Percentiles rank a stretch among this genome's conserved stretches.
Conservation (phyloP, 208 protist genomes). For the Leishmania lainsoni region DNA sequence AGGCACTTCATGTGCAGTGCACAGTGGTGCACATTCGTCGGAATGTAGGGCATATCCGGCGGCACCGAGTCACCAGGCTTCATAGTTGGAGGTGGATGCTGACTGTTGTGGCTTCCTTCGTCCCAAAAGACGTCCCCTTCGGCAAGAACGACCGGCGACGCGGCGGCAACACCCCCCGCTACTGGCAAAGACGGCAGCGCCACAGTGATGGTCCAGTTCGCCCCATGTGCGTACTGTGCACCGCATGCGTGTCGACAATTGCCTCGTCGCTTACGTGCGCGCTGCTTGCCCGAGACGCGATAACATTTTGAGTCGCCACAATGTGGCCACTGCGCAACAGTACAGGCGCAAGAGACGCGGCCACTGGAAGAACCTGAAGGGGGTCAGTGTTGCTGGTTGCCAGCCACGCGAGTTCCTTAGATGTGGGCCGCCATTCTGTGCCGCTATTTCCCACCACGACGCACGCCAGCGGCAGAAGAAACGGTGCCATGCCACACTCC, state of each 20-base stretch:
- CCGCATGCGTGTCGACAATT: background rate
- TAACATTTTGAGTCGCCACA: conserved; percentile 31
- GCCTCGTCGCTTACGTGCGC: background rate
- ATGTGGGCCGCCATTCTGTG: background rate
- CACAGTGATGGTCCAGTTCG: conserved; percentile 35
- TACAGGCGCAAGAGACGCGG: conserved; percentile 15
- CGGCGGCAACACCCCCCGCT: background rate
- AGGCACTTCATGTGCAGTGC: conserved; percentile 23
- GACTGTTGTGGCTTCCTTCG: conserved; percentile 49
- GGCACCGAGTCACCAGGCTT: background rate
- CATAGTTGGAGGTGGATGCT: conserved; percentile 19
- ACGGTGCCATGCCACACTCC: conserved; percentile 18
- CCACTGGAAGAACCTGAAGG: background rate
- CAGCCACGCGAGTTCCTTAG: conserved; percentile 13
- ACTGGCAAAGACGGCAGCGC: conserved; percentile 23
- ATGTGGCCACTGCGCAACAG: conserved; percentile 22
- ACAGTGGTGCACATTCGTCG: conserved; percentile 24
- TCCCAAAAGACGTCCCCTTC: conserved; percentile 54
- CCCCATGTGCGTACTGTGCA: conserved; percentile 33
- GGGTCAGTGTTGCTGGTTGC: background rate
- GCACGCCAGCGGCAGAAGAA: background rate
- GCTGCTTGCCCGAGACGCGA: conserved; percentile 2
- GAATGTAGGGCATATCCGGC: conserved; percentile 12
- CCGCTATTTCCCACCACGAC: conserved; percentile 6
- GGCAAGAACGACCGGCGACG: conserved; percentile 30